Evolutionary conservation across 1,284 basidiomycete species (phyloP).

Genomic region (Ustilago loliicola): DNA sequence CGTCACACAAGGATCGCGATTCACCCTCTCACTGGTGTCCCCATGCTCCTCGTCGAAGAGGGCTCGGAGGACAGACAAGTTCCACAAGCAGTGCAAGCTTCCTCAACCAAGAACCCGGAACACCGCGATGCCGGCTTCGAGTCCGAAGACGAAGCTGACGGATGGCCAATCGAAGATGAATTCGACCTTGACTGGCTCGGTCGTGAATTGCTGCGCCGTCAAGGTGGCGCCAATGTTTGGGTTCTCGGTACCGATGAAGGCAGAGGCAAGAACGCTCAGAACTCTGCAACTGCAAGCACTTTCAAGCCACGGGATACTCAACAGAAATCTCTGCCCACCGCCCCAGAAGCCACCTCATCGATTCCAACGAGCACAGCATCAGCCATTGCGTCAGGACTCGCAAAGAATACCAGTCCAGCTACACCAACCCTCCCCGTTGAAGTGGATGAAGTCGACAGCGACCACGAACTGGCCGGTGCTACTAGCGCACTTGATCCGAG

Average conservation of each 20-base stretch:
- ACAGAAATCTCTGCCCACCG: not conserved
- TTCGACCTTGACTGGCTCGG: constrained; percentile 60
- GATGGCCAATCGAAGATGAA: constrained; percentile 47
- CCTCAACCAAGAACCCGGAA: not conserved
- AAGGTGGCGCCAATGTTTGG: constrained; percentile 46
- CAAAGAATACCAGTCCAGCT: not conserved
- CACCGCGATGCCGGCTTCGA: not conserved
- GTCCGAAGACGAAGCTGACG: constrained; percentile 19
- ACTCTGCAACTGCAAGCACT: not conserved
- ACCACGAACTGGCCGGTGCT: constrained; percentile 10
- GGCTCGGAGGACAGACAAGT: not conserved
- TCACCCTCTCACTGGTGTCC: constrained; percentile 39
- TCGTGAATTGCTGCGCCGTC: constrained; percentile 43
- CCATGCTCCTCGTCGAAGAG: constrained; percentile 26
- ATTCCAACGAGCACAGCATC: constrained; percentile 1
- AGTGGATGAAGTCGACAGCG: constrained; percentile 37
- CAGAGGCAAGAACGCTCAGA: not conserved
- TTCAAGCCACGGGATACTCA: not conserved
- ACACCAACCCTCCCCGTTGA: constrained; percentile 12
- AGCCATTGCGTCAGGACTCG: not conserved
- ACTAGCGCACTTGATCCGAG: not conserved
- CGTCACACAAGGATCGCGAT: constrained; percentile 20
- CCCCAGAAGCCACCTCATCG: not conserved
- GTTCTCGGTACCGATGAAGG: constrained; percentile 45
- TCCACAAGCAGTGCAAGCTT: not conserved